phyloP scores from a whole-genome alignment of 2,329 filamentous ascomycete species.

The Alternaria solani region DNA sequence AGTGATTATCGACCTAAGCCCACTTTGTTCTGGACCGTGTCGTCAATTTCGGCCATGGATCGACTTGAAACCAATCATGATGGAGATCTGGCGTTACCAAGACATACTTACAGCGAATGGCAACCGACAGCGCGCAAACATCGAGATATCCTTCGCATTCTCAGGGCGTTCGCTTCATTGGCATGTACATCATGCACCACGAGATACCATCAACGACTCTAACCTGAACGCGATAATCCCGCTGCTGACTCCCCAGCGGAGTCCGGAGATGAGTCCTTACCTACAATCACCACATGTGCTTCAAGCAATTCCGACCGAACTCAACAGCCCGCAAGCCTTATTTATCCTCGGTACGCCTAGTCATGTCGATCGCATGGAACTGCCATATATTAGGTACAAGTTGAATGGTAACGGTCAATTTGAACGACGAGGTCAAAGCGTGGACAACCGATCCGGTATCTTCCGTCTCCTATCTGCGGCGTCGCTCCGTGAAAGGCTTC shows the following conservation, averaged over 20 bases:
- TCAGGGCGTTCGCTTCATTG: background rate
- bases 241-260: background rate
- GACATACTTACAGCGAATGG: background rate
- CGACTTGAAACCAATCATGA: background rate
- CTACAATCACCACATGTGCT: background rate
- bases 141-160: background rate
- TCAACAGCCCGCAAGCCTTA: background rate
- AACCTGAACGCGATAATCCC: background rate
- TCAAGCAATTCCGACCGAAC: background rate
- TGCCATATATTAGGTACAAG: background rate
- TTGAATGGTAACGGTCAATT: background rate
- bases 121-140: background rate
- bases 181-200: background rate
- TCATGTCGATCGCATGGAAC: background rate
- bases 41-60: background rate
- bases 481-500: background rate
- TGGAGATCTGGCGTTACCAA: constrained; percentile 2
- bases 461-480: background rate
- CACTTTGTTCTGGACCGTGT: background rate
- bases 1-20: background rate
- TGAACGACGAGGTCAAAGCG: background rate
- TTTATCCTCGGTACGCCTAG: background rate
- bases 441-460: background rate
- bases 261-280: background rate
- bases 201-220: background rate